Evolutionary conservation across 2,329 filamentous ascomycete species (phyloP), one percentile per base, ranked within the genome.

Genomic region (Achaetomium macrosporum): DNA sequence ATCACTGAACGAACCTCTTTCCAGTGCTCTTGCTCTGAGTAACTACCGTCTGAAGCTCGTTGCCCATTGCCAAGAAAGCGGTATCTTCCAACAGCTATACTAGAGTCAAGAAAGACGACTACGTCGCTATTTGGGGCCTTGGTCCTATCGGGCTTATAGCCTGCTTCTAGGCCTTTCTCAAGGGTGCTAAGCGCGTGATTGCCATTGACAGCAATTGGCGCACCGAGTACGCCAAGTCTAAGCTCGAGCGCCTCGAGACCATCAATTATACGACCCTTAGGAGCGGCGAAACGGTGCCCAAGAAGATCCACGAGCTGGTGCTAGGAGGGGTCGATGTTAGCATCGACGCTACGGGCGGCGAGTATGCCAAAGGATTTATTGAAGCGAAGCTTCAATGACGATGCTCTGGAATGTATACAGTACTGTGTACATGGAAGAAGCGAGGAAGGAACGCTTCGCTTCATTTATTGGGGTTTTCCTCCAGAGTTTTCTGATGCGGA

Each of bases 111-210:
- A 71, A 83, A 53, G 82, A 78, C 11, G 82, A 85, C 58, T 74
- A 78, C 2, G 83, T 86, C 15, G 83, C 79, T 9, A 79, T 85
- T 57, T 86, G 82, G 65, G 83, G 82, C 8, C 81, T 78, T 2
- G 83, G 82, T 11, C 83, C 82, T 0, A 82, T 87, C 52, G 83
- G 83, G 1, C 41, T 58, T 13, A 57, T 57, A 51, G 43, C 55
- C 2, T 51, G 55, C 35, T 47, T 48, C 39, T 57, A 51, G 55
- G 51, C 51, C 12, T 47, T 49, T 8, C 20, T 40, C 6, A 47
- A 50, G 13, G 55, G 51, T 1, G 55, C 51, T 15, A 57, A 54
- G 42, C 47, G 55, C 4, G 55, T 57, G 29, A 57, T 57, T 36
- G 55, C 39, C 16, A 52, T 57, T 13, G 55, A 57, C 44, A 54